A percentile compares a stretch with the other conserved stretches of the same genome.
Evolutionary conservation across 345 rosid genomes (phyloP).

Genomic region (Eucalyptus pauciflora): DNA sequence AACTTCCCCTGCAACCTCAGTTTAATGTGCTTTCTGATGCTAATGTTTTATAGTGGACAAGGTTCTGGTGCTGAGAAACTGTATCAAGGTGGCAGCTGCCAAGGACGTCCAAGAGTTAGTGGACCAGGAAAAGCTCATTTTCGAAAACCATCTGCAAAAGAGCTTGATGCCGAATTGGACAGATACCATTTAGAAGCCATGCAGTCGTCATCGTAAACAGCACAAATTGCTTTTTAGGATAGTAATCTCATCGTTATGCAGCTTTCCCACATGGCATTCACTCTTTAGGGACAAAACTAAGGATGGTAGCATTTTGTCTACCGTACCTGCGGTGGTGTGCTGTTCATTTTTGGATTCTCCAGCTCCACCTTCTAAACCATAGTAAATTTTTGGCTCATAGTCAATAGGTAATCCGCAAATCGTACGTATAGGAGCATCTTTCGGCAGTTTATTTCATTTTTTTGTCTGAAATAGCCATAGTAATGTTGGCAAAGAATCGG

Average conservation of each 20-base stretch:
- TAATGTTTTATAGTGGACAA: not conserved
- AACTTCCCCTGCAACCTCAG: not conserved
- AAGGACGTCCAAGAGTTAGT: constrained; percentile 1
- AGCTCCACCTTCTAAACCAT: not conserved
- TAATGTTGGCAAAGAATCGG: not conserved
- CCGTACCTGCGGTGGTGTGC: not conserved
- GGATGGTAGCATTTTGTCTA: not conserved
- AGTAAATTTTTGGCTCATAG: not conserved
- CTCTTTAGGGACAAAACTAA: not conserved
- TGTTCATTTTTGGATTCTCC: not conserved
- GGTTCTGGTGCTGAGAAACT: constrained; percentile 2
- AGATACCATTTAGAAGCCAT: constrained; percentile 31
- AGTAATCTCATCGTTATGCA: not conserved
- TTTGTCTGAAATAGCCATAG: not conserved
- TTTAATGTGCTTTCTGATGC: not conserved
- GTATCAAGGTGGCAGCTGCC: constrained; percentile 3
- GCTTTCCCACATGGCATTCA: not conserved
- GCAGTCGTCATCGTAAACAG: not conserved
- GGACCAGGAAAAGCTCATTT: constrained; percentile 4
- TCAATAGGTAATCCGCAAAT: not conserved
- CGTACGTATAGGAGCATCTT: not conserved
- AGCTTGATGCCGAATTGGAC: constrained; percentile 61
- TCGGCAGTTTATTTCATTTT: not conserved
- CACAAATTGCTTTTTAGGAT: not conserved
- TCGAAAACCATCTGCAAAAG: constrained; percentile 29